These are phyloP conservation scores for Ensete glaucum DNA, from an alignment of 176 grass and related monocot genomes.

Conservation along the genomic window DNA sequence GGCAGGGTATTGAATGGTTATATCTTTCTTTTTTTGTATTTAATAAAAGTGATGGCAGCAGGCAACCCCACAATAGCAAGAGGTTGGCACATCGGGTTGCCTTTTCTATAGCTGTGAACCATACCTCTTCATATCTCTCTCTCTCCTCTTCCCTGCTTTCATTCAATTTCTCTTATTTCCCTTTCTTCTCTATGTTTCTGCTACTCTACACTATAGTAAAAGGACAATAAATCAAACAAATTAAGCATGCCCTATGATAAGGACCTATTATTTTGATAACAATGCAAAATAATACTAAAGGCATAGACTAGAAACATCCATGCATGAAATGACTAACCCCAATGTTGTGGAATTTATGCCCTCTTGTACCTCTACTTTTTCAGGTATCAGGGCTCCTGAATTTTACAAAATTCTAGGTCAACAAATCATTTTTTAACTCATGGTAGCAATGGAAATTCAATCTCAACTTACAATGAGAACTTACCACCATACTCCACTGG, in stretches of 20 bases:
- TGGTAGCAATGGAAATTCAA: background rate
- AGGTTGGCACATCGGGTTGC: too few relatives aligned
- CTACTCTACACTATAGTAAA: too few relatives aligned
- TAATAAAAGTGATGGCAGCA: too few relatives aligned
- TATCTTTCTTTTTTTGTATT: too few relatives aligned
- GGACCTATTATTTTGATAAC: background rate
- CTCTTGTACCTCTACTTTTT: background rate
- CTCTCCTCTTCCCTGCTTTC: too few relatives aligned
- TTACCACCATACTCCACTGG: slow-evolving; percentile 31
- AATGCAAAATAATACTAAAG: background rate
- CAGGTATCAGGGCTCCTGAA: slow-evolving; percentile 3
- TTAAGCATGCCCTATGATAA: background rate
- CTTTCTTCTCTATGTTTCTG: too few relatives aligned
- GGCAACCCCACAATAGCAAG: too few relatives aligned
- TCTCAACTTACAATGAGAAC: slow-evolving; percentile 5
- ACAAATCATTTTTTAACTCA: background rate
- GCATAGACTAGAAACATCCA: background rate
- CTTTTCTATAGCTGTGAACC: too few relatives aligned
- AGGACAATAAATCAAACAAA: too few relatives aligned
- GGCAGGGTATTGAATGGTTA: too few relatives aligned
- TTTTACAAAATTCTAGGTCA: slow-evolving; percentile 4
- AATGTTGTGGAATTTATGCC: background rate
- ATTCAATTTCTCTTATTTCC: too few relatives aligned
- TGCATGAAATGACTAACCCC: slow-evolving; percentile 8
- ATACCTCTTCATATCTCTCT: too few relatives aligned